phyloP scores from a whole-genome alignment of 192 early-diverging fungal species.

The Coemansia sp. region DNA sequence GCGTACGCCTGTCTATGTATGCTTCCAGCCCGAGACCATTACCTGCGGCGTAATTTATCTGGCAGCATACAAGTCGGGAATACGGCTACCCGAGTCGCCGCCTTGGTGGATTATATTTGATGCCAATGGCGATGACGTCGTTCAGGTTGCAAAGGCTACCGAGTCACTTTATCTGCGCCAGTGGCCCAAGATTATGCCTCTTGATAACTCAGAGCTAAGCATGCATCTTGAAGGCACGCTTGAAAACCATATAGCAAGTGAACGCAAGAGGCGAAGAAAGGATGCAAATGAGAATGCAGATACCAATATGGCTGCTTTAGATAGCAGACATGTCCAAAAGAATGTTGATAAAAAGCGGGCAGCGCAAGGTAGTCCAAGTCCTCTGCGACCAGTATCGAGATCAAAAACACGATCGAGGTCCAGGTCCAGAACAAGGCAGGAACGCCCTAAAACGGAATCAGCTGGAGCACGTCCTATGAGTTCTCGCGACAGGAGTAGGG shows the following conservation, averaged over 20 bases:
- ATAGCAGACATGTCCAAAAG: too few relatives aligned
- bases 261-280: conserved; percentile 7
- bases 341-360: too few relatives aligned
- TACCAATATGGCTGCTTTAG: neutral
- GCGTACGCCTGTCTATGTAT: conserved; percentile 39
- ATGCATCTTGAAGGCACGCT: conserved; percentile 19
- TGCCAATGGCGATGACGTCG: conserved; percentile 62
- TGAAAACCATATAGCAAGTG: conserved; percentile 9
- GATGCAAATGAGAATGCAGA: neutral
- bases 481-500: neutral
- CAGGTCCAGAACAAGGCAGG: neutral
- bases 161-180: conserved; percentile 57
- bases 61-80: conserved; percentile 62
- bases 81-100: conserved; percentile 68
- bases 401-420: conserved; percentile 4
- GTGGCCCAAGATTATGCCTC: conserved; percentile 54
- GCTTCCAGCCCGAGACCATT: conserved; percentile 60
- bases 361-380: too few relatives aligned
- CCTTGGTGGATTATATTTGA: conserved; percentile 91
- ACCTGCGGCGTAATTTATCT: conserved; percentile 86
- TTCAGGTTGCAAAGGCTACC: conserved; percentile 59
- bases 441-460: too few relatives aligned
- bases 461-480: too few relatives aligned
- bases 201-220: conserved; percentile 58
- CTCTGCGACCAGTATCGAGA: conserved; percentile 1